phyloP scores from a whole-genome alignment of 345 rosid species.

The Eucalyptus polyanthemos region DNA sequence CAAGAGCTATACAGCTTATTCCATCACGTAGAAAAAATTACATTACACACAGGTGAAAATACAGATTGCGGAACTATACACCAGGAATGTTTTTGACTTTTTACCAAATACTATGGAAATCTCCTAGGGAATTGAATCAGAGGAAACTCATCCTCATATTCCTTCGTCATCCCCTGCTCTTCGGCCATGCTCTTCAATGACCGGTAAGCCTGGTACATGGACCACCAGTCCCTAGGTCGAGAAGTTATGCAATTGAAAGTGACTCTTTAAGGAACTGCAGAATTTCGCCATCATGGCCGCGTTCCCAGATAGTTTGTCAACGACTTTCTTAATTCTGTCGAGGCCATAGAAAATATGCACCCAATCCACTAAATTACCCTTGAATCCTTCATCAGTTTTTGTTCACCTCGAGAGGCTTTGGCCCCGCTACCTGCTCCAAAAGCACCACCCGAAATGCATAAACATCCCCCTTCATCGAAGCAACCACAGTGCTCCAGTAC shows the following conservation, averaged over 20 bases:
- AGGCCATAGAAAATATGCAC: constrained; percentile 11
- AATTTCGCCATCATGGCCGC: constrained; percentile 53
- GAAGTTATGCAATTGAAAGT: constrained; percentile 47
- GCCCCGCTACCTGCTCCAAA: constrained; percentile 55
- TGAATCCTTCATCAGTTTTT: constrained; percentile 33
- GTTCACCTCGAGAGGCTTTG: constrained; percentile 30
- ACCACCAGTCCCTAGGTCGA: constrained; percentile 51
- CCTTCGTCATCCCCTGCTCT: constrained; percentile 30
- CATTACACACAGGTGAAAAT: not conserved
- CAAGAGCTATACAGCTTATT: not conserved
- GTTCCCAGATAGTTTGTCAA: constrained; percentile 30
- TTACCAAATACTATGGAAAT: not conserved
- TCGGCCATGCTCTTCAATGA: constrained; percentile 37
- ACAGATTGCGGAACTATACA: not conserved
- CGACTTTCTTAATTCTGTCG: constrained; percentile 27
- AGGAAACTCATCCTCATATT: constrained; percentile 50
- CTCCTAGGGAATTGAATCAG: not conserved
- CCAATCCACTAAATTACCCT: constrained; percentile 12
- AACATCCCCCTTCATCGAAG: constrained; percentile 58
- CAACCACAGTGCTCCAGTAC: constrained; percentile 50
- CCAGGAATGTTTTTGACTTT: not conserved
- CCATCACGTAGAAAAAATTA: not conserved
- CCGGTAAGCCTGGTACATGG: constrained; percentile 49
- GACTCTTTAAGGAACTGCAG: constrained; percentile 39
- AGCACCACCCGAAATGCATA: constrained; percentile 69